Base-by-base conservation (phyloP, 2,329 filamentous ascomycete species). In the Colletotrichum cordylinicola region DNA sequence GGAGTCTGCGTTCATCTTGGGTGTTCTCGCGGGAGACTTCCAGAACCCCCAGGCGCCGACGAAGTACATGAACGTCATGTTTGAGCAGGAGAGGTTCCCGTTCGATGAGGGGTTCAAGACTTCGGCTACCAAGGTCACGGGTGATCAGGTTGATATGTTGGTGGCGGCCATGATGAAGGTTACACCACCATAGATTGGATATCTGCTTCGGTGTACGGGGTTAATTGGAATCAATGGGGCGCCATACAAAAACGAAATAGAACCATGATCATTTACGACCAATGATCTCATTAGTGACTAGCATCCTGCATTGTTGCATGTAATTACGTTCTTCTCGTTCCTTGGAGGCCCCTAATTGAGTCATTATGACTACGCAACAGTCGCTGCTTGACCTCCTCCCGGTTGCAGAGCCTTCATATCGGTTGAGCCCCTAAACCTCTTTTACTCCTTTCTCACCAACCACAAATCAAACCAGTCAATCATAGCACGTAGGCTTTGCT, bases 381-480 rank as follows among this genome's bases (percentile, higher is more conserved):
- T n/a, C n/a, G n/a, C n/a, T n/a, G n/a, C n/a, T n/a, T n/a, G n/a
- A n/a, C n/a, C n/a, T n/a, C n/a, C n/a, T n/a, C n/a, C n/a, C n/a
- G n/a, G n/a, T n/a, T n/a, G n/a, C n/a, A n/a, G n/a, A n/a, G n/a
- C n/a, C n/a, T n/a, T n/a, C n/a, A n/a, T n/a, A n/a, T n/a, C n/a
- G n/a, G n/a, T n/a, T n/a, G n/a, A n/a, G n/a, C n/a, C n/a, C n/a
- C n/a, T n/a, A n/a, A n/a, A n/a, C n/a, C n/a, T n/a, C n/a, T 9
- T 58, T 58, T n/a, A 31, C 27, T 27, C 4, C 21, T 64, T 64
- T 6, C 4, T 15, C 15, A 75, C 56, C 8, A 83, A 70, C 81
- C 82, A 83, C 13, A 81, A 77, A 15, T 80, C 75, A 37, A 83
- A 81, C 82, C 81, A 83, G 29, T 78, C 77, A 29, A 81, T 52